phyloP scores from a whole-genome alignment of 805 yeast species.

The Yamadazyma takamatsuzukensis region DNA sequence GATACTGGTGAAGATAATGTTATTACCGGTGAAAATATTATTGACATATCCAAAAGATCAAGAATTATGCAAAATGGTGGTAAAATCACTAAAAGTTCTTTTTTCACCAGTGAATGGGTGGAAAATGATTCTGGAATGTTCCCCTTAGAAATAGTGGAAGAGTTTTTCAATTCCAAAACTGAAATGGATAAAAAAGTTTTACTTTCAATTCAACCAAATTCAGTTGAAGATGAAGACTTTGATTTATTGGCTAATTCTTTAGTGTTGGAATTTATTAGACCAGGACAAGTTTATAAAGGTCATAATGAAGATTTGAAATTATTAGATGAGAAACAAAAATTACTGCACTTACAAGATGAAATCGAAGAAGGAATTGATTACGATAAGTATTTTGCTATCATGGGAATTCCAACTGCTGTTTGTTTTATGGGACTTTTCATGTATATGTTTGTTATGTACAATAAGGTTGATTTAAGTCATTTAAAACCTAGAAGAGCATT shows the following conservation, averaged over 20 bases:
- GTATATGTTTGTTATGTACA: conserved; percentile 60
- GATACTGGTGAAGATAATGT: conserved; percentile 21
- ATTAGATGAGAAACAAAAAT: conserved; percentile 25
- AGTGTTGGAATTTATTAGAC: conserved; percentile 46
- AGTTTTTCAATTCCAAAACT: conserved; percentile 50
- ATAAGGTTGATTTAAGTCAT: conserved; percentile 45
- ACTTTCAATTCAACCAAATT: conserved; percentile 72
- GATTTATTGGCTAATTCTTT: conserved; percentile 42
- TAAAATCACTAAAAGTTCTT: conserved; percentile 35
- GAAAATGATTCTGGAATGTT: conserved; percentile 55
- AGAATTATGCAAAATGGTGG: conserved; percentile 39
- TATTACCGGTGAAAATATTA: conserved; percentile 1
- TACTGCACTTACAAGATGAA: conserved; percentile 21
- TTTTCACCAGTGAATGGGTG: conserved; percentile 73
- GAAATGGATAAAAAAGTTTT: conserved; percentile 54
- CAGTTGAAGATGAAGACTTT: conserved; percentile 62
- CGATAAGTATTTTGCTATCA: conserved; percentile 58
- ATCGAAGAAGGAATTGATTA: conserved; percentile 48
- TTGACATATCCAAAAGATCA: conserved; percentile 21
- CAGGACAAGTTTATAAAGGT: conserved; percentile 51
- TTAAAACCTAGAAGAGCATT: conserved; percentile 27
- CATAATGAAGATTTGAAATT: conserved; percentile 40
- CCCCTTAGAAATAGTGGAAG: conserved; percentile 57
- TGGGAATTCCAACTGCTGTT: conserved; percentile 67
- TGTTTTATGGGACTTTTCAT: conserved; percentile 55